Base-by-base conservation (phyloP, 805 yeast species). In the Schwanniomyces vanrijiae region DNA sequence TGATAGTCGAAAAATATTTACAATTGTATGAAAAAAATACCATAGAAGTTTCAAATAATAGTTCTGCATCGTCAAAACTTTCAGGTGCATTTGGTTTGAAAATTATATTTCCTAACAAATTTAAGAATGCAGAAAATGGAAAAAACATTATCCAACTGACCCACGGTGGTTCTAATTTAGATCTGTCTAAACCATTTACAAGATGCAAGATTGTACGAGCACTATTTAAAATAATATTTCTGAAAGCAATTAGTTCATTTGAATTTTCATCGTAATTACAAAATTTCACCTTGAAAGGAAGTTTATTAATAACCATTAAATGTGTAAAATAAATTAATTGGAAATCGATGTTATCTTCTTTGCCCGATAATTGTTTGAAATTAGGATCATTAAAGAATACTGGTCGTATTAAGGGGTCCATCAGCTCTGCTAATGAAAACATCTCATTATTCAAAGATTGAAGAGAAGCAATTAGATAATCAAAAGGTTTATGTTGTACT, bases 151-250 rank as follows among this genome's bases (percentile, higher is more conserved):
- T 49, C 75, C 75, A 70, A 35, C 64, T 62, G 42, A 55, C 52
- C 45, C 59, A 62, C 1, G 69, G 55, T 22, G 55, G 46, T 1
- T 66, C 55, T 0, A 58, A 42, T 5, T 53, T 52, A 10, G 52
- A 47, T 11, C 54, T 52, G 26, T 56, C 59, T 13, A 68, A 28
- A 22, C 55, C 55, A 4, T 53, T 55, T 2, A 60, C 55, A 22
- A 68, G 51, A 42, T 55, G 54, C 20, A 72, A 45, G 9, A 72
- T 62, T 0, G 76, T 71, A 24, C 77, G 55, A 5, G 76, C 71
- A 24, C 73, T 60, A 38, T 68, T 63, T 29, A 67, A 48, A 3
- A 69, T 62, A 20, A 69, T 44, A 34, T 61, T 58, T 24, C 73
- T 51, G 51, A 65, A 69, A 29, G 52, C 54, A 1, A 49, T 34